Conservation (phyloP, 805 yeast genomes). For the Metschnikowia similis region DNA sequence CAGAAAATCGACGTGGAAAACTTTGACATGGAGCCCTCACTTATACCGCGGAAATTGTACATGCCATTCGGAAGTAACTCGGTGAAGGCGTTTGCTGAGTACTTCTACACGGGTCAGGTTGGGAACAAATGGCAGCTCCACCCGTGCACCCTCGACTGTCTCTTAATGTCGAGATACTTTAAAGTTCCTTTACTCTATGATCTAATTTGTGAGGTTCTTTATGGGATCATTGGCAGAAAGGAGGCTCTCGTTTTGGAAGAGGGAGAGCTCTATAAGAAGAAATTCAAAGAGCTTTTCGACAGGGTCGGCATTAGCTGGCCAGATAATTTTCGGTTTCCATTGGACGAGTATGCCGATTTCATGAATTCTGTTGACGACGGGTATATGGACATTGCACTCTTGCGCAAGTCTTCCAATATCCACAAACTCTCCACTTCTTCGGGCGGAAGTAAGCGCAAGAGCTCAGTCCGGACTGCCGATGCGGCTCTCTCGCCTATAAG, state of each 20-base stretch:
- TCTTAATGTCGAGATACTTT: constrained; percentile 59
- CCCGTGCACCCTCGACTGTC: constrained; percentile 64
- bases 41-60: constrained; percentile 64
- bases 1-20: constrained; percentile 28
- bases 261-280: constrained; percentile 34
- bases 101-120: constrained; percentile 73
- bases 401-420: constrained; percentile 42
- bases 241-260: constrained; percentile 48
- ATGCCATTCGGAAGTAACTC: constrained; percentile 63
- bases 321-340: constrained; percentile 29
- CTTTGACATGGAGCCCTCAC: constrained; percentile 51
- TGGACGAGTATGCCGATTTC: constrained; percentile 52
- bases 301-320: constrained; percentile 22
- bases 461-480: constrained; percentile 2
- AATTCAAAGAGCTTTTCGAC: constrained; percentile 23
- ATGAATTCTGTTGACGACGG: constrained; percentile 65
- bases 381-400: constrained; percentile 49
- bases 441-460: constrained; percentile 17
- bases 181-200: constrained; percentile 69
- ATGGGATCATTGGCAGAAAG: constrained; percentile 64
- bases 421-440: constrained; percentile 22
- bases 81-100: constrained; percentile 65
- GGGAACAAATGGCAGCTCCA: constrained; percentile 69
- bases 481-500: background rate
- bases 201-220: constrained; percentile 62